phyloP scores from a whole-genome alignment of 2,329 filamentous ascomycete species.

The Daldinia eschscholtzii region DNA sequence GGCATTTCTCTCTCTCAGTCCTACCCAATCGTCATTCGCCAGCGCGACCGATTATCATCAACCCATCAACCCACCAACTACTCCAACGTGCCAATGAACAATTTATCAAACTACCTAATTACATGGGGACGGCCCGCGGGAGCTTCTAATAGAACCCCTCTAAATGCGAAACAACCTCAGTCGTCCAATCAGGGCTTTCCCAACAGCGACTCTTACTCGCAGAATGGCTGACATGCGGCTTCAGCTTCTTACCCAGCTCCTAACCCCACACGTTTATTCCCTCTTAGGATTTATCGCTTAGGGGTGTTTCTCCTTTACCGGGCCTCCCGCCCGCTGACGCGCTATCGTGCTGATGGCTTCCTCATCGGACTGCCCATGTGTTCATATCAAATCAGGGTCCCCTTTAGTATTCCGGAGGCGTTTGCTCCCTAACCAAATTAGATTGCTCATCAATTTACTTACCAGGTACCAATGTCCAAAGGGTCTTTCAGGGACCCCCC shows the following conservation, averaged over 20 bases:
- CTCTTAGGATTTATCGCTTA: slow-evolving; percentile 19
- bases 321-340: slow-evolving; percentile 28
- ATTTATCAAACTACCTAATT: slow-evolving; percentile 7
- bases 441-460: slow-evolving; percentile 36
- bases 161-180: slow-evolving; percentile 33
- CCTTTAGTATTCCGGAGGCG: slow-evolving; percentile 25
- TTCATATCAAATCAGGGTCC: slow-evolving; percentile 19
- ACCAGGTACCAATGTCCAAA: slow-evolving; percentile 35
- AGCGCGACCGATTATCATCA: slow-evolving; percentile 35
- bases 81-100: slow-evolving; percentile 28
- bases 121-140: slow-evolving; percentile 41
- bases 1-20: slow-evolving; percentile 8
- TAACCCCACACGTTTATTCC: slow-evolving; percentile 26
- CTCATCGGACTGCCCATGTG: slow-evolving; percentile 21
- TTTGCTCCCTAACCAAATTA: slow-evolving; percentile 35
- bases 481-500: slow-evolving; percentile 25
- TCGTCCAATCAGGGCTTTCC: slow-evolving; percentile 40
- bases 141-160: slow-evolving; percentile 39
- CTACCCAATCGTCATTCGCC: slow-evolving; percentile 38
- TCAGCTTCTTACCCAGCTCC: slow-evolving; percentile 37
- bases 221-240: slow-evolving; percentile 35
- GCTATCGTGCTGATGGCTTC: slow-evolving; percentile 26
- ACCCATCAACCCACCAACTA: slow-evolving; percentile 28
- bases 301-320: slow-evolving; percentile 33
- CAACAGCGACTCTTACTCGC: slow-evolving; percentile 39